Evolutionary conservation across 208 protist genomes (phyloP).

Genomic region (Entamoeba histolytica): DNA sequence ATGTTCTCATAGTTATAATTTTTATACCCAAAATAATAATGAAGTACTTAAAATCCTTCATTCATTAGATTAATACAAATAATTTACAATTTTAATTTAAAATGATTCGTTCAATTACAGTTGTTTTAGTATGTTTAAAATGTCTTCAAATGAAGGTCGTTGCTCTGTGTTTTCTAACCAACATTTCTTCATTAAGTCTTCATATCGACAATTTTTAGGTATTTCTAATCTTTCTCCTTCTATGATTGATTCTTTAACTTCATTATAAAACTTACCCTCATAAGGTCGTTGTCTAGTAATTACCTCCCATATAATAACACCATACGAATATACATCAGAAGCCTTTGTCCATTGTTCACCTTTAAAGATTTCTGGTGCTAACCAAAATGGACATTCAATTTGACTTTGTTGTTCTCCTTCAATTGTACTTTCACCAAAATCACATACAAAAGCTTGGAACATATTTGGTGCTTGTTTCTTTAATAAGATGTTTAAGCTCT

Average conservation of each 20-base stretch:
- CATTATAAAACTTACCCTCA: neutral
- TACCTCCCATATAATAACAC: neutral
- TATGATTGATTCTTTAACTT: neutral
- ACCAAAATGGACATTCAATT: neutral
- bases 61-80: too few relatives aligned
- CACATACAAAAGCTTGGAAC: neutral
- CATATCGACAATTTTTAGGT: neutral
- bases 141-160: neutral
- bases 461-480: neutral
- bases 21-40: too few relatives aligned
- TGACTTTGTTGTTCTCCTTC: neutral
- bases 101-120: neutral
- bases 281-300: neutral
- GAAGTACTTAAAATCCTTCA: too few relatives aligned
- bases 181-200: neutral
- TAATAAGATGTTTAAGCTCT: neutral
- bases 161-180: neutral
- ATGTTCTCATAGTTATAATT: neutral
- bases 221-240: neutral
- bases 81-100: too few relatives aligned
- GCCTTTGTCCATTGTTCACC: neutral
- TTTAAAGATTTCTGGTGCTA: neutral
- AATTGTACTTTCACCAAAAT: neutral
- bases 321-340: neutral
- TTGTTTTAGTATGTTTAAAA: neutral